Evolutionary conservation across 805 yeast genomes (phyloP), one percentile per base, ranked within the genome.

Genomic region (Ogataea trehalophila): DNA sequence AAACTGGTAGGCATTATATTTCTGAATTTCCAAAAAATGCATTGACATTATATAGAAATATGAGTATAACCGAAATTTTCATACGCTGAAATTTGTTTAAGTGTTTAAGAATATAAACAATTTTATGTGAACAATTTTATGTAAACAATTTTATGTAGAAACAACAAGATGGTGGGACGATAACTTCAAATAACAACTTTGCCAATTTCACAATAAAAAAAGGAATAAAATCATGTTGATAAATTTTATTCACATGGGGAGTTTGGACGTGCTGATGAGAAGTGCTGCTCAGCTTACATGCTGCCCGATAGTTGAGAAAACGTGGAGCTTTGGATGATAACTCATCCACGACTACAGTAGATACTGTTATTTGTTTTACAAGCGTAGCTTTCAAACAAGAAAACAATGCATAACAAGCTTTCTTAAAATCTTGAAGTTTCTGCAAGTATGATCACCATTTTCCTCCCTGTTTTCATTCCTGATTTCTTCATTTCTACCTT

Each of bases 1-100:
- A 87, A 94, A 40, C 90, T 94, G 90, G 99, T 98, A 1, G 97
- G 97, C 1, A 87, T 96, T 1, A 94, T 94, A 47, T 80, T 89
- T 52, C 81, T 94, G 55, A 99, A 98, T 2, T 94, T 98, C 69
- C 74, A 98, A 50, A 87, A 81, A 82, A 47, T 97, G 90, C 22
- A 94, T 96, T 29, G 99, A 66, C 85, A 97, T 2, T 92, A 91
- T 68, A 89, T 87, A 66, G 99, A 94, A 69, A 91, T 94, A 45
- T 88, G 97, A 81, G 95, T 96, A 9, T 75, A 94, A 60, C 92
- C 97, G 2, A 83, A 85, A 57, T 97, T 94, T 29, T 96, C 96
- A 26, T 81, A 88, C 52, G 91, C 88, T 69, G 98, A 94, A 65
- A 90, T 92, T 63, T 97, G 97, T 18, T 18, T 85, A 87, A 60